Base-by-base conservation (phyloP, 2,329 filamentous ascomycete genomes). In the Truncatella angustata region DNA sequence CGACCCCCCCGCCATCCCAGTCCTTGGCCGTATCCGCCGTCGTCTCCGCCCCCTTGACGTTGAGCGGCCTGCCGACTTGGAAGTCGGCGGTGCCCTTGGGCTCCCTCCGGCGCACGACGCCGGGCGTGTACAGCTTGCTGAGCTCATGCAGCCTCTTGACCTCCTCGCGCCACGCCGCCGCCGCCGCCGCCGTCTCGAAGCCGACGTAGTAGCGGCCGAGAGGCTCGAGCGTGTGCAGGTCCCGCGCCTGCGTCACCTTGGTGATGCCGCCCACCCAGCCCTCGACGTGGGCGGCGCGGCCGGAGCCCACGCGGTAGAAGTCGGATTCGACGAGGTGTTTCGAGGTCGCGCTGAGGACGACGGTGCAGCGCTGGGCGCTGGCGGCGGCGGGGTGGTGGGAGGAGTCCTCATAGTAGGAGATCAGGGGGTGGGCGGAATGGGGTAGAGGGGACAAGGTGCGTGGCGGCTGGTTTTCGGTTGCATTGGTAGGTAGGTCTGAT, bases 201-300 rank as follows among this genome's bases (percentile, higher is more conserved):
- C 89, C 74, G 51, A 93, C 71, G 68, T 81, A 85, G 71, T 91
- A 92, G 60, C 78, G 78, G 53, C 82, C 84, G 1, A 80, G 68
- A 4, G 84, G 80, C 52, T 82, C 80, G 46, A 90, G 76, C 9
- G 85, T 89, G 51, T 74, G 66, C 4, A 80, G 76, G 62, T 89
- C 77, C 55, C 86, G 84, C 42, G 78, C 80, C 55, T 87, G 87
- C 21, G 88, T 78, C 35, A 87, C 79, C 68, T 83, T 81, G 35
- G 75, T 70, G 52, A 90, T 83, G 24, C 82, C 82, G 51, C 75
- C 77, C 9, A 80, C 75, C 88, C 88, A 91, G 36, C 79, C 79
- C 55, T 87, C 82, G 30, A 92, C 79, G 59, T 88, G 83, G 50
- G 74, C 37, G 28, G 53, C 50, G 14, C 23, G 69, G 42, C 78